Evolutionary conservation across 2,329 filamentous ascomycete genomes (phyloP).

Genomic region (Orbilia blumenaviensis): DNA sequence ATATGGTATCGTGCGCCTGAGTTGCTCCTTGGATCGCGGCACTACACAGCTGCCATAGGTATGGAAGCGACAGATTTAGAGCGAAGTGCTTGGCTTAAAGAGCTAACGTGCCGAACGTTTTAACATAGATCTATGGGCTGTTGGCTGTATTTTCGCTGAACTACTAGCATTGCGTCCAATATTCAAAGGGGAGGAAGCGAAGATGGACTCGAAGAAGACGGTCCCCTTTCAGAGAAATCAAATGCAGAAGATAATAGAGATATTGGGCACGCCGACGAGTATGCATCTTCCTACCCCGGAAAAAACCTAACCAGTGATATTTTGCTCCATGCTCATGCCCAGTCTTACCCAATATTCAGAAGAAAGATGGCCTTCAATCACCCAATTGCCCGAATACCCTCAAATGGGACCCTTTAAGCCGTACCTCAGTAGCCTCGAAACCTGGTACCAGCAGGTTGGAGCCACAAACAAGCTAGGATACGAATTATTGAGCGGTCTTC

Average conservation of each 20-base stretch:
- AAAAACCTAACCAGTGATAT: neutral
- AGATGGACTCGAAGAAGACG: conserved; percentile 98
- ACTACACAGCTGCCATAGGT: conserved; percentile 89
- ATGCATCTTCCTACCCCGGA: neutral
- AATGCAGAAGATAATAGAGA: conserved; percentile 98
- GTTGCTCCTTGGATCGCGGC: conserved; percentile 86
- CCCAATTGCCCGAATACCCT: conserved; percentile 84
- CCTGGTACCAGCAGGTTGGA: conserved; percentile 66
- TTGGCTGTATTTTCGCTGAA: conserved; percentile 98
- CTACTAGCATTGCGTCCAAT: conserved; percentile 88
- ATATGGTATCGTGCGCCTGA: conserved; percentile 99
- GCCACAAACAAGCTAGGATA: conserved; percentile 73
- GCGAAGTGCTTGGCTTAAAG: neutral
- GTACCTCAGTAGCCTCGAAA: conserved; percentile 56
- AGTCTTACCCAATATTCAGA: conserved; percentile 61
- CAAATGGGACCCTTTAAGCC: conserved; percentile 71
- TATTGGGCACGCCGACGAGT: conserved; percentile 85
- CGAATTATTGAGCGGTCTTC: conserved; percentile 78
- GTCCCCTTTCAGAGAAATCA: conserved; percentile 97
- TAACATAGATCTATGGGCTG: conserved; percentile 82
- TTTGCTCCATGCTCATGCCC: neutral
- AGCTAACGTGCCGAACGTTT: neutral
- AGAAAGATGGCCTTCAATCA: conserved; percentile 84
- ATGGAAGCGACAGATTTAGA: neutral
- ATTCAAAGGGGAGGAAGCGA: conserved; percentile 98